A percentile compares a stretch with the other conserved stretches of the same genome.
phyloP scores from a whole-genome alignment of 768 basidiomycete genomes.

The Lactarius vividus region DNA sequence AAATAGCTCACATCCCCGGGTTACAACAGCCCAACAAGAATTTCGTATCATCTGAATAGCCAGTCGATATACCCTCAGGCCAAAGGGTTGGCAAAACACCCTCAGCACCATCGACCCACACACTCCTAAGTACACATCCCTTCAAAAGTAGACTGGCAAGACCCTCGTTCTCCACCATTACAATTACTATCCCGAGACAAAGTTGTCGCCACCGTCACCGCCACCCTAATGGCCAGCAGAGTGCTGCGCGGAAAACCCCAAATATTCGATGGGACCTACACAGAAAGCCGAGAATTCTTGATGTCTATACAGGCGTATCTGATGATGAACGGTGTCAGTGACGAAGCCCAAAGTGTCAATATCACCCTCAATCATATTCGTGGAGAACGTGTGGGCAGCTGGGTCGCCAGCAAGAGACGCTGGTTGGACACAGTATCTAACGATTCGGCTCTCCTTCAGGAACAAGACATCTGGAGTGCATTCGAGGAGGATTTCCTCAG shows the following conservation, averaged over 20 bases:
- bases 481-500: neutral
- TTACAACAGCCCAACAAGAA: neutral
- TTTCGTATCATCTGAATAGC: neutral
- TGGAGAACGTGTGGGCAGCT: neutral
- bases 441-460: neutral
- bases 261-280: neutral
- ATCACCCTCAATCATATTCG: neutral
- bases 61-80: neutral
- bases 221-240: neutral
- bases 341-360: neutral
- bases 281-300: neutral
- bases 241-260: neutral
- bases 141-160: neutral
- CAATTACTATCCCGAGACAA: neutral
- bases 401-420: neutral
- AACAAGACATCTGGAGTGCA: neutral
- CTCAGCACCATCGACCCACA: neutral
- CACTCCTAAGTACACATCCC: neutral
- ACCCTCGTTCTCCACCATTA: no score
- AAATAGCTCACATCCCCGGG: neutral
- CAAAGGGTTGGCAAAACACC: neutral
- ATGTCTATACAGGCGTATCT: neutral
- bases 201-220: neutral
- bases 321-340: neutral
- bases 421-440: neutral